phyloP scores from a whole-genome alignment of 169 alveolate species.

The Plasmodium ovale region DNA sequence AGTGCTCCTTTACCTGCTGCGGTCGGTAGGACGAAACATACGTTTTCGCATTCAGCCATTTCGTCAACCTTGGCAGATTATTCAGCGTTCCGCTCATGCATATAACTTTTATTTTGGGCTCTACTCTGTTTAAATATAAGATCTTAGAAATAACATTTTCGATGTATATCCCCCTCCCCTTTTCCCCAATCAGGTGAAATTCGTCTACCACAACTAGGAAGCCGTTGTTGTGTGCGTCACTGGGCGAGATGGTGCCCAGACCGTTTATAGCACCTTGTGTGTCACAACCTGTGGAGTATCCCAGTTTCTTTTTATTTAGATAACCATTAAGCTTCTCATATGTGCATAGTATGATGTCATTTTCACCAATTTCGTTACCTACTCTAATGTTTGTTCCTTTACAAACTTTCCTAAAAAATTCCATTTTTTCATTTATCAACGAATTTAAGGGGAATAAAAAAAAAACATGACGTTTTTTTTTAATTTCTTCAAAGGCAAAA shows the following conservation, averaged over 20 bases:
- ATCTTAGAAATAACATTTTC: constrained; percentile 57
- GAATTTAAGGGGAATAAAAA: constrained; percentile 69
- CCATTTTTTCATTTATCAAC: constrained; percentile 57
- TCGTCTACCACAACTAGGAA: constrained; percentile 51
- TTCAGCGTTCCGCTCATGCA: constrained; percentile 71
- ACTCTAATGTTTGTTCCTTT: constrained; percentile 29
- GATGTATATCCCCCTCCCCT: constrained; percentile 58
- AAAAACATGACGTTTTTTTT: constrained; percentile 14
- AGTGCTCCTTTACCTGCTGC: constrained; percentile 58
- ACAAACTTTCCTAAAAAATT: constrained; percentile 42
- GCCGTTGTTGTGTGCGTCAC: background rate
- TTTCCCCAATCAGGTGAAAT: constrained; percentile 58
- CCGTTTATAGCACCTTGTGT: background rate
- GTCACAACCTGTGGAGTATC: no score
- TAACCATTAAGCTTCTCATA: constrained; percentile 47
- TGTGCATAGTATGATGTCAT: constrained; percentile 52
- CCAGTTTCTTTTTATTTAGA: constrained; percentile 34
- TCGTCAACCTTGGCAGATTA: constrained; percentile 9
- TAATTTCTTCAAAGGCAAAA: constrained; percentile 43
- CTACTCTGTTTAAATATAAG: constrained; percentile 20
- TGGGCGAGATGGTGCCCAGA: background rate
- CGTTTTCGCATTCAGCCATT: constrained; percentile 59
- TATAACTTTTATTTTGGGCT: constrained; percentile 29
- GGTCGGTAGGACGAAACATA: constrained; percentile 63
- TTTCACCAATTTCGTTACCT: constrained; percentile 20